A percentile compares a stretch with the other conserved stretches of the same genome.
Conservation (phyloP, 768 basidiomycete genomes). For the Leucocoprinus sp. region DNA sequence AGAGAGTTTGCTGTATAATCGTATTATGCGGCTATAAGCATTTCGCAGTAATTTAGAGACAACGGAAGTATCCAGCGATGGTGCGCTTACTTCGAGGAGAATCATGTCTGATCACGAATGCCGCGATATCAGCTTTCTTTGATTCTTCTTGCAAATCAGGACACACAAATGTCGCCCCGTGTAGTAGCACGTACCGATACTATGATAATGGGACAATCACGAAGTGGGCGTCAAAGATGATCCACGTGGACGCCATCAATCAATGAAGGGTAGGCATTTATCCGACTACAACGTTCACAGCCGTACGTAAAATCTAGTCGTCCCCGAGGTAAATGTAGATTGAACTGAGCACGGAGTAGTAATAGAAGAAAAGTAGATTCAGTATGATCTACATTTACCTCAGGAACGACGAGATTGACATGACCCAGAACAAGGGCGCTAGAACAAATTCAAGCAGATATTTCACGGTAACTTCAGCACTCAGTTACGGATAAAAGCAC, state of each 20-base stretch:
- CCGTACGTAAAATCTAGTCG: neutral
- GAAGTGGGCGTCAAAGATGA: neutral
- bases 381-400: no score
- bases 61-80: neutral
- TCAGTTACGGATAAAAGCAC: constrained; percentile 11
- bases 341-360: no score
- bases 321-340: no score
- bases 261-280: neutral
- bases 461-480: constrained; percentile 3
- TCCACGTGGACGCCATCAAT: constrained; percentile 2
- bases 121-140: neutral
- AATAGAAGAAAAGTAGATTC: constrained; percentile 5
- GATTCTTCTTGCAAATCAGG: neutral
- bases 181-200: neutral
- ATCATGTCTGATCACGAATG: constrained; percentile 47
- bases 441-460: no score
- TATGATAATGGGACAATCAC: neutral
- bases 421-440: no score
- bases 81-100: constrained; percentile 67
- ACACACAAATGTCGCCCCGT: neutral
- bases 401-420: no score
- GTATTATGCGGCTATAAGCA: constrained; percentile 72
- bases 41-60: neutral
- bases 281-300: neutral
- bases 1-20: constrained; percentile 84